These are phyloP conservation scores for Paramecium biaurelia DNA, from an alignment of 73 alveolate species.

Conservation along the genomic window DNA sequence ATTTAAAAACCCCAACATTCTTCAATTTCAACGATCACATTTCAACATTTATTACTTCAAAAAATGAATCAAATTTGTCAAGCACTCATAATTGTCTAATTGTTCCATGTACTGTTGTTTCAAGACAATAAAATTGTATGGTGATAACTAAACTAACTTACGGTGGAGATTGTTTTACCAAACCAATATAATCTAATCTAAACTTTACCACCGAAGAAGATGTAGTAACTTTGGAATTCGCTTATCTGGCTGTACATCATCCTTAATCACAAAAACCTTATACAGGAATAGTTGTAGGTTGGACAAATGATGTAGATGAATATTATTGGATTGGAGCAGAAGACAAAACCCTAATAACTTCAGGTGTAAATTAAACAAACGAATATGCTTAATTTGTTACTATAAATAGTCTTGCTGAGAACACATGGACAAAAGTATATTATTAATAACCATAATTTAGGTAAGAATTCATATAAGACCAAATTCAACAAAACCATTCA, in stretches of 20 bases:
- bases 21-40: neutral
- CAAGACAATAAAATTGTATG: neutral
- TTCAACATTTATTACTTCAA: neutral
- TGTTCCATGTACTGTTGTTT: constrained; percentile 26
- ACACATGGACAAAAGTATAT: neutral
- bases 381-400: neutral
- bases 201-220: neutral
- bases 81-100: neutral
- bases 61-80: neutral
- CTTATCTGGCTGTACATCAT: neutral
- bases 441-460: neutral
- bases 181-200: neutral
- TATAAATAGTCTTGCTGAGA: neutral
- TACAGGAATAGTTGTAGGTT: neutral
- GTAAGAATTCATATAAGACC: neutral
- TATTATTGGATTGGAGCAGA: neutral
- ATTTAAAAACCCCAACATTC: neutral
- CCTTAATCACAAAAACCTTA: neutral
- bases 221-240: neutral
- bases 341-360: neutral
- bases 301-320: neutral
- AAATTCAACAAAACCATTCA: neutral
- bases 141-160: neutral
- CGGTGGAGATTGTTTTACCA: constrained; percentile 26
- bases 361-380: neutral